phyloP scores from a whole-genome alignment of 305 asterid genomes.

The Lippia alba region DNA sequence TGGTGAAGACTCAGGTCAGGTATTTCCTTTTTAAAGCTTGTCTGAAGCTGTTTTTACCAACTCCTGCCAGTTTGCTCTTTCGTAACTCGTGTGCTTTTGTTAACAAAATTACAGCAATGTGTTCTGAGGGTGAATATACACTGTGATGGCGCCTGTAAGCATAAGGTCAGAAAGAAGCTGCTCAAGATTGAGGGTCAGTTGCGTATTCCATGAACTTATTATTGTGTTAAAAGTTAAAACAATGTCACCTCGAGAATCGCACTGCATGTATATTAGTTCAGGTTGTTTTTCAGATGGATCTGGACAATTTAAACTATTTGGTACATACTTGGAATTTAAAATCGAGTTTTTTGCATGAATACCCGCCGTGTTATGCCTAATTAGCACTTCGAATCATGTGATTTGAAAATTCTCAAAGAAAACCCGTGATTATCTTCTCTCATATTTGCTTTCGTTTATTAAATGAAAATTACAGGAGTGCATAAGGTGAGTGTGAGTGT shows the following conservation, averaged over 20 bases:
- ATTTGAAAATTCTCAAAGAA: too few species aligned
- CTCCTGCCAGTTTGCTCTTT: too few species aligned
- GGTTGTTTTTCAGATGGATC: background rate
- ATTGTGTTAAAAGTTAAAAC: too few species aligned
- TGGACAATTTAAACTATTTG: background rate
- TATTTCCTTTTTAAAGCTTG: background rate
- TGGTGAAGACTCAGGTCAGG: constrained; percentile 66
- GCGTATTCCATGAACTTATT: background rate
- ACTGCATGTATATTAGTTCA: background rate
- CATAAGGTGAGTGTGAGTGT: constrained; percentile 57
- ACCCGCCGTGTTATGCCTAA: too few species aligned
- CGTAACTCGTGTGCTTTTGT: background rate
- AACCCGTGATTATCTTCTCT: background rate
- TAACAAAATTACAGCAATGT: constrained; percentile 53
- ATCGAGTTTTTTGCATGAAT: background rate
- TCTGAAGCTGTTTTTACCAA: background rate
- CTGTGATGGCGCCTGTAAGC: constrained; percentile 80
- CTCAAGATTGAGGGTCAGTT: constrained; percentile 66
- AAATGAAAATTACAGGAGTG: constrained; percentile 49
- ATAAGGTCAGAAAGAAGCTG: constrained; percentile 65
- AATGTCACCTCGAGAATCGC: background rate
- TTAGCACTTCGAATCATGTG: too few species aligned
- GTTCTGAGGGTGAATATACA: constrained; percentile 69
- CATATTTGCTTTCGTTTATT: too few species aligned
- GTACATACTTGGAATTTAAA: background rate